phyloP scores from a whole-genome alignment of 768 basidiomycete species.

The Tulasnella sp. region DNA sequence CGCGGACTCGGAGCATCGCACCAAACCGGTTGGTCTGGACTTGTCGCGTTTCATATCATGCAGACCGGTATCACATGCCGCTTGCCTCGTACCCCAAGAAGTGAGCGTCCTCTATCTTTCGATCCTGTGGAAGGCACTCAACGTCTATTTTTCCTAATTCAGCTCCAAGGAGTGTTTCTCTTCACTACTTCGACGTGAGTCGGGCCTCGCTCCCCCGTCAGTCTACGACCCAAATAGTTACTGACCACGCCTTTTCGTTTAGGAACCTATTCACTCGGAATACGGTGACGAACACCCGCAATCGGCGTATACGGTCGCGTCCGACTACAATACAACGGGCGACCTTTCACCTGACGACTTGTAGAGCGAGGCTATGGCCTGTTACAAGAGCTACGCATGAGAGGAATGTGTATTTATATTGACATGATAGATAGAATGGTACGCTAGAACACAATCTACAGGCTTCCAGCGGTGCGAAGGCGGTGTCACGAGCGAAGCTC shows the following conservation, averaged over 20 bases:
- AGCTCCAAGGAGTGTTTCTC: constrained; percentile 78
- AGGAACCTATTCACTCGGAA: constrained; percentile 75
- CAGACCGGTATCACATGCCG: constrained; percentile 84
- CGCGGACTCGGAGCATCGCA: constrained; percentile 93
- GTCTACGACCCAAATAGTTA: not conserved
- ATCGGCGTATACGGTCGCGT: constrained; percentile 42
- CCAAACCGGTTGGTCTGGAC: constrained; percentile 95
- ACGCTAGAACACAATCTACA: too few species aligned
- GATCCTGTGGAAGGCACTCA: not conserved
- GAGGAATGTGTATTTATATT: too few species aligned
- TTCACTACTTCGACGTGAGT: constrained; percentile 90
- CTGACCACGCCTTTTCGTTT: constrained; percentile 1
- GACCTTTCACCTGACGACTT: constrained; percentile 63
- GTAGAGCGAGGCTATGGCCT: too few species aligned
- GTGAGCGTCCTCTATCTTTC: constrained; percentile 35
- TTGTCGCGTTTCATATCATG: constrained; percentile 82
- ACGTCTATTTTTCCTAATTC: constrained; percentile 13
- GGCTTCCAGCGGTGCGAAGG: too few species aligned
- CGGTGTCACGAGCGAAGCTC: too few species aligned
- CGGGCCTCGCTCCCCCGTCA: constrained; percentile 8
- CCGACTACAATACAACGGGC: constrained; percentile 45
- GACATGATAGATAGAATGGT: too few species aligned
- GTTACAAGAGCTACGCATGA: too few species aligned
- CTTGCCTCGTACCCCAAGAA: constrained; percentile 86
- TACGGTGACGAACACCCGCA: constrained; percentile 56